These are phyloP conservation scores for Solioccasus polychromus DNA, from an alignment of 768 basidiomycete species.

Conservation along the genomic window DNA sequence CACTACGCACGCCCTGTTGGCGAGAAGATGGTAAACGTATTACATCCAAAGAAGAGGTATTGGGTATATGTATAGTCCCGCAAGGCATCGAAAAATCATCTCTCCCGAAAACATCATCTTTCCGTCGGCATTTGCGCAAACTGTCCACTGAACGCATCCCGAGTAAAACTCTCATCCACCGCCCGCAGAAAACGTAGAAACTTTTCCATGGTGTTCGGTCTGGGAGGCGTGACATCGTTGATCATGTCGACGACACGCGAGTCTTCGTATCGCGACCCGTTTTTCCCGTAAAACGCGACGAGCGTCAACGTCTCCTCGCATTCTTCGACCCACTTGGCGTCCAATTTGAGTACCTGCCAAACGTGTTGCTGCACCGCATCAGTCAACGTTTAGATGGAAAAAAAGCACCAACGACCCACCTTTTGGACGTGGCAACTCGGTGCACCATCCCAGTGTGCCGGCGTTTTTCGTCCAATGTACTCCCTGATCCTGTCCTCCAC, in stretches of 20 bases:
- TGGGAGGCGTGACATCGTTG: constrained; percentile 42
- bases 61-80: no score
- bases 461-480: constrained; percentile 42
- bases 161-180: constrained; percentile 41
- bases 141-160: constrained; percentile 21
- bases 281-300: constrained; percentile 53
- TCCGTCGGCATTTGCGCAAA: not conserved
- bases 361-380: constrained; percentile 41
- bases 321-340: constrained; percentile 40
- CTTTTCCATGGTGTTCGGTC: constrained; percentile 45
- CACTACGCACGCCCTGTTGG: no score
- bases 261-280: constrained; percentile 49
- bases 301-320: constrained; percentile 52
- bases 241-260: constrained; percentile 48
- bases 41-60: no score
- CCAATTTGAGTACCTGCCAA: constrained; percentile 46
- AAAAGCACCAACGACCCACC: constrained; percentile 30
- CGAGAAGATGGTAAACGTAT: no score
- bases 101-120: not conserved
- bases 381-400: not conserved
- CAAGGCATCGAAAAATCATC: not conserved
- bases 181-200: constrained; percentile 48
- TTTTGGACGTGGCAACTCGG: constrained; percentile 40
- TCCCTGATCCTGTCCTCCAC: constrained; percentile 49
- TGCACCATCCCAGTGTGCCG: constrained; percentile 38